A percentile compares a stretch with the other conserved stretches of the same genome.
phyloP scores from a whole-genome alignment of 108 stramenopile species.

The Aureococcus anophagefferens region DNA sequence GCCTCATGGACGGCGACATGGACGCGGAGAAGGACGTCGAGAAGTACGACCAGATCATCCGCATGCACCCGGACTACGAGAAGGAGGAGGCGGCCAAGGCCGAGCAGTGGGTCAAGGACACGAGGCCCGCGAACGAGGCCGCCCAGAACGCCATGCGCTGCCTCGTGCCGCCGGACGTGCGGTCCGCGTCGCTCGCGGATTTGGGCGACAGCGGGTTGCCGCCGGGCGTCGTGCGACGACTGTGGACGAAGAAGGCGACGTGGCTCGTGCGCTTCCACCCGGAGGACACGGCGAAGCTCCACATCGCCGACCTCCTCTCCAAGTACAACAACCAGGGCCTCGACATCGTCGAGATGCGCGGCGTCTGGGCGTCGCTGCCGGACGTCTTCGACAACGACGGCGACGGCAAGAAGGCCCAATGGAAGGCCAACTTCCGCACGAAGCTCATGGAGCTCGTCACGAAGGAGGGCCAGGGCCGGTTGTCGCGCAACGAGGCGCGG shows the following conservation, averaged over 20 bases:
- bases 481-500: too few relatives aligned
- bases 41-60: slow-evolving; percentile 16
- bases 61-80: slow-evolving; percentile 18
- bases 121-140: not conserved
- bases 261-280: slow-evolving; percentile 2
- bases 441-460: too few relatives aligned
- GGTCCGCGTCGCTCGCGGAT: slow-evolving; percentile 2
- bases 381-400: slow-evolving; percentile 12
- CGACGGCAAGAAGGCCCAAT: slow-evolving; percentile 11
- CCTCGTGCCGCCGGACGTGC: slow-evolving; percentile 5
- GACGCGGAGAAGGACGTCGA: slow-evolving; percentile 10
- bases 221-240: not conserved
- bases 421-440: slow-evolving; percentile 1
- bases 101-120: slow-evolving; percentile 1
- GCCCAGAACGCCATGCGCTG: not conserved
- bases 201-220: not conserved
- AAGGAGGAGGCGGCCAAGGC: slow-evolving; percentile 5
- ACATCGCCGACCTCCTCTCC: slow-evolving; percentile 15
- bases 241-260: slow-evolving; percentile 6
- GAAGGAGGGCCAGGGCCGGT: too few relatives aligned
- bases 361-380: slow-evolving; percentile 7
- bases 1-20: slow-evolving; percentile 3
- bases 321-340: slow-evolving; percentile 14
- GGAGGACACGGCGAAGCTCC: slow-evolving; percentile 10
- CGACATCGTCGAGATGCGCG: slow-evolving; percentile 19